These are phyloP conservation scores for Platanus orientalis DNA, from an alignment of 164 flowering plant genomes.

Conservation along the genomic window DNA sequence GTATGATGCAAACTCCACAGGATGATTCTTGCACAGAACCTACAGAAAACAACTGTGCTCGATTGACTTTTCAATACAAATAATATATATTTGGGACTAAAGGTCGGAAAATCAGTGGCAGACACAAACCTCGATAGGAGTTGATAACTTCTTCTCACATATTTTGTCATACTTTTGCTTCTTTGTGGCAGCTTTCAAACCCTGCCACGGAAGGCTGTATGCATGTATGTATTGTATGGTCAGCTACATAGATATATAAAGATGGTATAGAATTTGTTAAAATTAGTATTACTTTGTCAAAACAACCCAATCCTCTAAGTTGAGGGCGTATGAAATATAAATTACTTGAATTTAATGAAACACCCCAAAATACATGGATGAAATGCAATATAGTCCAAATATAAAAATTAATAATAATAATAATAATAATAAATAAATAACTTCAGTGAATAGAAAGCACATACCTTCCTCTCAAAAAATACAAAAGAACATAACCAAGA, in stretches of 20 bases:
- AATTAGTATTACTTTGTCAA: too few relatives aligned
- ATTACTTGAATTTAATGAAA: too few relatives aligned
- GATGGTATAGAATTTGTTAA: too few relatives aligned
- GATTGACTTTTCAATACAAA: neutral
- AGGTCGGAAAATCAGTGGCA: conserved; percentile 16
- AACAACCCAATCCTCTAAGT: too few relatives aligned
- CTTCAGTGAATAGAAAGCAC: neutral
- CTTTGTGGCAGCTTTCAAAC: conserved; percentile 87
- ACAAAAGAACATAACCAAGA: conserved; percentile 94
- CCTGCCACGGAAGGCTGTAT: conserved; percentile 8
- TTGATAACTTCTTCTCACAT: conserved; percentile 9
- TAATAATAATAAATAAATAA: too few relatives aligned
- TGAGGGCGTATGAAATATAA: too few relatives aligned
- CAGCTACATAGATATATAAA: neutral
- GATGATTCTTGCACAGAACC: conserved; percentile 92
- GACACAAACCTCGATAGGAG: conserved; percentile 3
- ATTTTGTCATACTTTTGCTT: conserved; percentile 43
- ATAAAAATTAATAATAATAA: too few relatives aligned
- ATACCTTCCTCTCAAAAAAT: conserved; percentile 94
- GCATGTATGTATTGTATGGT: neutral
- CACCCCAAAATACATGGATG: neutral
- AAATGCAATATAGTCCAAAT: neutral
- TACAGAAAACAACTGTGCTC: conserved; percentile 9
- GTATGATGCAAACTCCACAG: conserved; percentile 97
- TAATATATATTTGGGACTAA: neutral